Evolutionary conservation across 2,329 filamentous ascomycete species (phyloP).

Genomic region (Chrysoporthe deuterocubensis): DNA sequence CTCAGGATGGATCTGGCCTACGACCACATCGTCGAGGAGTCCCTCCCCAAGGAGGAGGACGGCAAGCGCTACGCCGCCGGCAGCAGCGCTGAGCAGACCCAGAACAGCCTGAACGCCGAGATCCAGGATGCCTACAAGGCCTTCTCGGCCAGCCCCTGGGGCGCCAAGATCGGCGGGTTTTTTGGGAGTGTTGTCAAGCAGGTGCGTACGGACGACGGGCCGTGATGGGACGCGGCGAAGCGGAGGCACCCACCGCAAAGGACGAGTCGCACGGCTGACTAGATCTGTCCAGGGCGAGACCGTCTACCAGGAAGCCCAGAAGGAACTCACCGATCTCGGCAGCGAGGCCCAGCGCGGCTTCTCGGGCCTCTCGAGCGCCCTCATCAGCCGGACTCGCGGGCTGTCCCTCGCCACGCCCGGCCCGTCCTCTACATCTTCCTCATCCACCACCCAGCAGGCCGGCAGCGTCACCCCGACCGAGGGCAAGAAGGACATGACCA

Average conservation of each 20-base stretch:
- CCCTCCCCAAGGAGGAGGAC: conserved; percentile 63
- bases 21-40: conserved; percentile 92
- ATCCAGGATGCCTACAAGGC: conserved; percentile 95
- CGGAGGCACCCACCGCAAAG: not conserved
- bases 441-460: conserved; percentile 40
- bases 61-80: conserved; percentile 42
- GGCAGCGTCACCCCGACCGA: conserved; percentile 51
- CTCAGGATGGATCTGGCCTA: conserved; percentile 88
- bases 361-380: conserved; percentile 67
- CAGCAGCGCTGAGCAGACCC: conserved; percentile 47
- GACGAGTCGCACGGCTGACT: not conserved
- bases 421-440: conserved; percentile 31
- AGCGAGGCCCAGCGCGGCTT: conserved; percentile 84
- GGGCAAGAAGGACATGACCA: conserved; percentile 38
- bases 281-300: conserved; percentile 65
- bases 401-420: conserved; percentile 62
- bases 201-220: conserved; percentile 57
- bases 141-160: conserved; percentile 91
- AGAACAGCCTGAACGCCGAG: conserved; percentile 76
- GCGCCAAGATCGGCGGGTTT: conserved; percentile 83
- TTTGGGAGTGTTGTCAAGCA: conserved; percentile 93
- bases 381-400: conserved; percentile 74
- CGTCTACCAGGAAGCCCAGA: conserved; percentile 82
- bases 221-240: not conserved
- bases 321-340: conserved; percentile 79